phyloP scores from a whole-genome alignment of 73 alveolate species.

The Tetrahymena elliotti region DNA sequence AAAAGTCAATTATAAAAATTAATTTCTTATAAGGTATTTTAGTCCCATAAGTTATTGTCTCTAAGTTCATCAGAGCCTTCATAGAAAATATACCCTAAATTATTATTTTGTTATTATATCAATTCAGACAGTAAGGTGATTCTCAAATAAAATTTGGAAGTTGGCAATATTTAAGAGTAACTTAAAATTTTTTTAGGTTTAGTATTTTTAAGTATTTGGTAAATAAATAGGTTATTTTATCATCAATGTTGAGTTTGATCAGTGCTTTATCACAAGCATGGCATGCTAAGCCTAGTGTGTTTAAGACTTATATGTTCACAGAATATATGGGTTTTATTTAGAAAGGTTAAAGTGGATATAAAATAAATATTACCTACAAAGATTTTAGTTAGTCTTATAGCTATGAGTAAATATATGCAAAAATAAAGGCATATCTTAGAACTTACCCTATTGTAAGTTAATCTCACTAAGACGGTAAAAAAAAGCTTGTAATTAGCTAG shows the following conservation, averaged over 20 bases:
- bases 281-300: neutral
- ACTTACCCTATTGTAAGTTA: neutral
- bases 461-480: neutral
- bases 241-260: neutral
- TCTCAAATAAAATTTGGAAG: neutral
- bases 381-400: neutral
- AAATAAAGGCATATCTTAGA: neutral
- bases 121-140: neutral
- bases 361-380: neutral
- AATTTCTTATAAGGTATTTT: neutral
- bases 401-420: neutral
- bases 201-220: too few relatives aligned
- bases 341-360: neutral
- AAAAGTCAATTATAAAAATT: neutral
- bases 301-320: neutral
- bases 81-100: neutral
- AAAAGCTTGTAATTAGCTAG: neutral
- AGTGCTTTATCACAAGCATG: neutral
- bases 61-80: neutral
- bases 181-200: too few relatives aligned
- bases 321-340: neutral
- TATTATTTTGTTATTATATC: neutral
- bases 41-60: neutral
- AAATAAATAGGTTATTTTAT: neutral
- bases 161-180: neutral